These are phyloP conservation scores for Candida easanensis DNA, from an alignment of 805 yeast species.

Conservation along the genomic window DNA sequence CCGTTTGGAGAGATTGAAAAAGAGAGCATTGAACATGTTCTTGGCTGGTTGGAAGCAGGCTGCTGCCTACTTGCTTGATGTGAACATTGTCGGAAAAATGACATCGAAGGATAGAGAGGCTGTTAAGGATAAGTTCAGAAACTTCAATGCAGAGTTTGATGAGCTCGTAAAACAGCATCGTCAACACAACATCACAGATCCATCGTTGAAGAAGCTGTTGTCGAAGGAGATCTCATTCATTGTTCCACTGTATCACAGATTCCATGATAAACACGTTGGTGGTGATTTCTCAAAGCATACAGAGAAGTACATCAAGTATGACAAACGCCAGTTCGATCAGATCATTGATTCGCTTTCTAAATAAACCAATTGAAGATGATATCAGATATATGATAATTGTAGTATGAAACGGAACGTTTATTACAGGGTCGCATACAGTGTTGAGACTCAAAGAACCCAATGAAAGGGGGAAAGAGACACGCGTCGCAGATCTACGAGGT, in stretches of 20 bases:
- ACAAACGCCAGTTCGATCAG: slow-evolving; percentile 43
- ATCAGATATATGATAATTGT: too few relatives aligned
- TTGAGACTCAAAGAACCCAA: too few relatives aligned
- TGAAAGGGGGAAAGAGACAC: too few relatives aligned
- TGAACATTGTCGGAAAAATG: slow-evolving; percentile 59
- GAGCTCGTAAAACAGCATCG: slow-evolving; percentile 66
- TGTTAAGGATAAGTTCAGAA: slow-evolving; percentile 79
- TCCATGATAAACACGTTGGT: slow-evolving; percentile 70
- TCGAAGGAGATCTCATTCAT: slow-evolving; percentile 72
- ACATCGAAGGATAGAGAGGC: slow-evolving; percentile 75
- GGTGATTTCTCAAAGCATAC: slow-evolving; percentile 73
- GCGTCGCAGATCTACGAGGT: too few relatives aligned
- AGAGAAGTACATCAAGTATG: slow-evolving; percentile 68
- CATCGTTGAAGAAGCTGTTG: slow-evolving; percentile 58
- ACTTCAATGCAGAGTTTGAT: slow-evolving; percentile 82
- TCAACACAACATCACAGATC: slow-evolving; percentile 63
- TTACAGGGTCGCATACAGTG: too few relatives aligned
- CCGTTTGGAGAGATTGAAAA: slow-evolving; percentile 65
- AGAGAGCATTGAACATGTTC: slow-evolving; percentile 69
- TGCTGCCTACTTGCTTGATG: slow-evolving; percentile 75
- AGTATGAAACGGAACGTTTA: too few relatives aligned
- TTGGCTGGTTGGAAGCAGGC: slow-evolving; percentile 77
- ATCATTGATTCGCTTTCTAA: slow-evolving; percentile 32
- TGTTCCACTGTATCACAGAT: slow-evolving; percentile 79
- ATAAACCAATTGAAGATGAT: too few relatives aligned